A percentile compares a stretch with the other conserved stretches of the same genome.
phyloP scores from a whole-genome alignment of 2,329 filamentous ascomycete genomes.

The Anthostomella pinea region DNA sequence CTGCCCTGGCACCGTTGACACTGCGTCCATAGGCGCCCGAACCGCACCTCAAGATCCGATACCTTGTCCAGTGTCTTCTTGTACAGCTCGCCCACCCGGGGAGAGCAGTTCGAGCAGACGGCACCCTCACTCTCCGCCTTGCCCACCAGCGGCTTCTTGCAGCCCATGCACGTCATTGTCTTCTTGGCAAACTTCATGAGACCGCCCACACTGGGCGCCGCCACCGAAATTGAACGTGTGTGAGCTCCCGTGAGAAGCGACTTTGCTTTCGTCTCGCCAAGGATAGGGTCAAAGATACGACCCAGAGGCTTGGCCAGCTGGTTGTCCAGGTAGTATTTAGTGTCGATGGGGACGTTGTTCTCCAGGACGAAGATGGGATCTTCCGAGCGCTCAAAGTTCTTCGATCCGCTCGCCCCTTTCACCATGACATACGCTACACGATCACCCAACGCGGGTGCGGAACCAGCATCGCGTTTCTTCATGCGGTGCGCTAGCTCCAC shows the following conservation, averaged over 20 bases:
- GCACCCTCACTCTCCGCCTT: conserved; percentile 80
- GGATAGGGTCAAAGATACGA: conserved; percentile 95
- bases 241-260: conserved; percentile 88
- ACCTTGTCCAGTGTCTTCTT: conserved; percentile 85
- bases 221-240: conserved; percentile 90
- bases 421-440: conserved; percentile 98
- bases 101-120: conserved; percentile 82
- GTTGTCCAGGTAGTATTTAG: conserved; percentile 97
- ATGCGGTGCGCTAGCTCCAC: conserved; percentile 94
- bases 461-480: conserved; percentile 94
- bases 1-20: conserved; percentile 97
- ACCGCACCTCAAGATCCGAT: conserved; percentile 88
- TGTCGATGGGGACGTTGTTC: conserved; percentile 96
- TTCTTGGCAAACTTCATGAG: conserved; percentile 99
- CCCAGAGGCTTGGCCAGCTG: conserved; percentile 92
- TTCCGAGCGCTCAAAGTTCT: conserved; percentile 96
- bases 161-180: conserved; percentile 97
- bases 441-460: conserved; percentile 87
- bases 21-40: conserved; percentile 93
- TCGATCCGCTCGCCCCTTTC: conserved; percentile 82
- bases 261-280: conserved; percentile 87
- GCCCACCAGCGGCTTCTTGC: conserved; percentile 88
- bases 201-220: conserved; percentile 85
- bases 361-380: conserved; percentile 97
- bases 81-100: conserved; percentile 87